These are phyloP conservation scores for Heterobasidion occidentale DNA, from an alignment of 1,284 basidiomycete genomes.

Conservation along the genomic window DNA sequence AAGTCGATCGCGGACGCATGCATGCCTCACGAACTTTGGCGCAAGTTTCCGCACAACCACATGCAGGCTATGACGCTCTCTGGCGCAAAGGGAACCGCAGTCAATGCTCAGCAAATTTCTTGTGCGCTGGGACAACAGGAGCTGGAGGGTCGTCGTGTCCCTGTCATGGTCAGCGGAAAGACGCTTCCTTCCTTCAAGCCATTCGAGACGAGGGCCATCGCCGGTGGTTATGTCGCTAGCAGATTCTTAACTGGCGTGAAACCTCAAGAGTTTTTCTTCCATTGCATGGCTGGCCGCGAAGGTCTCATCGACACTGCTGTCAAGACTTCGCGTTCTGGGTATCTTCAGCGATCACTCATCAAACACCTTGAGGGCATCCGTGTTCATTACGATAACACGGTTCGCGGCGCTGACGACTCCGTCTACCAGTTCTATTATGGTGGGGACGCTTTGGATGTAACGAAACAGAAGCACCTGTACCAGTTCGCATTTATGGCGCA, in stretches of 20 bases:
- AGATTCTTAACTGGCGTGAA: slow-evolving; percentile 98
- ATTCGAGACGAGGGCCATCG: slow-evolving; percentile 95
- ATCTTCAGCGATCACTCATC: slow-evolving; percentile 96
- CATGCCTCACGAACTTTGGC: slow-evolving; percentile 83
- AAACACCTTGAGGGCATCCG: slow-evolving; percentile 97
- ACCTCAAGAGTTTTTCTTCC: slow-evolving; percentile 99
- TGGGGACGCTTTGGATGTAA: slow-evolving; percentile 94
- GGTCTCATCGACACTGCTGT: slow-evolving; percentile 99
- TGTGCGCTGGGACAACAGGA: slow-evolving; percentile 97
- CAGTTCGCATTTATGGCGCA: slow-evolving; percentile 92
- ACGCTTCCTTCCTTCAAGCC: slow-evolving; percentile 96
- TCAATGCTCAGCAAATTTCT: slow-evolving; percentile 98
- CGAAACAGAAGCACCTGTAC: slow-evolving; percentile 86
- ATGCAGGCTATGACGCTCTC: slow-evolving; percentile 99
- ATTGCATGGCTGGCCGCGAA: slow-evolving; percentile 99
- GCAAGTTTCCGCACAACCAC: slow-evolving; percentile 96
- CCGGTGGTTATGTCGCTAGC: slow-evolving; percentile 99
- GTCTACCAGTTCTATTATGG: slow-evolving; percentile 98
- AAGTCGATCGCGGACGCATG: slow-evolving; percentile 87
- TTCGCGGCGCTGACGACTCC: slow-evolving; percentile 90
- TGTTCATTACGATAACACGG: slow-evolving; percentile 97
- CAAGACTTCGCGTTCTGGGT: slow-evolving; percentile 98
- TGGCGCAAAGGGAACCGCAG: slow-evolving; percentile 96
- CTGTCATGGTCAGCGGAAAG: slow-evolving; percentile 98
- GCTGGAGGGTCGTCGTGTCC: slow-evolving; percentile 96